Evolutionary conservation across 1,139 yeast species (phyloP).

Genomic region (Sugiyamaella pinicola): DNA sequence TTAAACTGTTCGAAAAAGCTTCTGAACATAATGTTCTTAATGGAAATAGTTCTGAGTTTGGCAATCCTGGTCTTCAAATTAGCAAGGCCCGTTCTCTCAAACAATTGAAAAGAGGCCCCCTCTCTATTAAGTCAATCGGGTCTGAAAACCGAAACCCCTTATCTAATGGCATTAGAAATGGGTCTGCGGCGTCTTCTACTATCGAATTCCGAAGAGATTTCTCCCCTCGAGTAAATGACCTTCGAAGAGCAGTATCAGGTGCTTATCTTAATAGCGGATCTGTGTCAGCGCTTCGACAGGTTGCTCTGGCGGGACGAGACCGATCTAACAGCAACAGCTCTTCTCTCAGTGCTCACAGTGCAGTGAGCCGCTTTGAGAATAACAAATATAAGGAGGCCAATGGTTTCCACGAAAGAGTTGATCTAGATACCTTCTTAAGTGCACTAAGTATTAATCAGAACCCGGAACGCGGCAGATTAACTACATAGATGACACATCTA

Average conservation of each 20-base stretch:
- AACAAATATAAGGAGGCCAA: constrained; percentile 6
- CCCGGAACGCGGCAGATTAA: constrained; percentile 31
- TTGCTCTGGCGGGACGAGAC: constrained; percentile 6
- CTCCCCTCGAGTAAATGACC: constrained; percentile 34
- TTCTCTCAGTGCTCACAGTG: constrained; percentile 21
- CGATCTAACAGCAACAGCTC: constrained; percentile 11
- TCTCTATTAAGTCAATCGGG: not conserved
- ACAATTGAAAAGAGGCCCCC: constrained; percentile 24
- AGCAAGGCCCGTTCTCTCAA: constrained; percentile 31
- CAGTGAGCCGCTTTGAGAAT: constrained; percentile 11
- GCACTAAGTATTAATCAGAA: constrained; percentile 22
- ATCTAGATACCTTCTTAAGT: constrained; percentile 30
- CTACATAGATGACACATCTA: constrained; percentile 9
- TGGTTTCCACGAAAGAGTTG: constrained; percentile 25
- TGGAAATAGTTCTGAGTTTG: constrained; percentile 1
- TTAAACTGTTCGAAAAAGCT: not conserved
- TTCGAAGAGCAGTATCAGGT: constrained; percentile 35
- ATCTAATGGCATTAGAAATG: constrained; percentile 1
- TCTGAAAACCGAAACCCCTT: not conserved
- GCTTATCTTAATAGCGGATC: constrained; percentile 16
- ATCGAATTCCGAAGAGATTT: constrained; percentile 25
- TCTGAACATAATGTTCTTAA: constrained; percentile 1
- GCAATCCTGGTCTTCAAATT: constrained; percentile 12
- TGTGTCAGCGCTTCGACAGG: not conserved
- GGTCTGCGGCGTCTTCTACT: not conserved